phyloP scores from a whole-genome alignment of 352 stramenopile species.

The Pythium folliculosum region DNA sequence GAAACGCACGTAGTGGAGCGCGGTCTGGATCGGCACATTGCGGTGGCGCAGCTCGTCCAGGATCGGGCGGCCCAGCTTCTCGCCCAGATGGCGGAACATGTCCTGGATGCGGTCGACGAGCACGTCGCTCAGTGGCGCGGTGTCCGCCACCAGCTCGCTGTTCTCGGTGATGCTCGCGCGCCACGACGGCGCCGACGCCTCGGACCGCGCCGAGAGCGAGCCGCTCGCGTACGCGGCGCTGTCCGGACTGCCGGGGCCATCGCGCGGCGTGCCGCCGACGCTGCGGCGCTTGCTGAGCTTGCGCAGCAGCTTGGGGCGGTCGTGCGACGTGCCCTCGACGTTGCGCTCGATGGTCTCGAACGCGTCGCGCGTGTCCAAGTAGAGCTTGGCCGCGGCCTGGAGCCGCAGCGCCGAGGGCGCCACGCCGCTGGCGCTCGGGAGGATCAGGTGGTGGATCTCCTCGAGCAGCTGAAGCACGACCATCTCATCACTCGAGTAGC shows the following conservation, averaged over 20 bases:
- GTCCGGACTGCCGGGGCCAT: too few species aligned
- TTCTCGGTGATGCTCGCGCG: slow-evolving; percentile 5
- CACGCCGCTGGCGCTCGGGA: slow-evolving; percentile 30
- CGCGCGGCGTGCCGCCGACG: slow-evolving; percentile 20
- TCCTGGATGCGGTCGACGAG: slow-evolving; percentile 67
- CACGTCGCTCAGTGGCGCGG: slow-evolving; percentile 36
- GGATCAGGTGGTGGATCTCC: slow-evolving; percentile 58
- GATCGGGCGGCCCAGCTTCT: slow-evolving; percentile 44
- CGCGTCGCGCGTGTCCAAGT: slow-evolving; percentile 72
- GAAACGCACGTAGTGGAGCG: slow-evolving; percentile 70
- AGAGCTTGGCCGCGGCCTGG: slow-evolving; percentile 68
- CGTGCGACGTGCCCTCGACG: slow-evolving; percentile 42
- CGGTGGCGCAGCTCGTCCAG: slow-evolving; percentile 55
- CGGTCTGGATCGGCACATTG: slow-evolving; percentile 51
- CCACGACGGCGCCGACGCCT: slow-evolving; percentile 2
- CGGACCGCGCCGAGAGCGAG: slow-evolving; percentile 4
- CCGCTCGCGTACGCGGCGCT: neutral
- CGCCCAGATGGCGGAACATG: slow-evolving; percentile 67
- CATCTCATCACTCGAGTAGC: slow-evolving; percentile 39
- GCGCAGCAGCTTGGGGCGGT: slow-evolving; percentile 51
- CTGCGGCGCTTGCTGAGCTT: slow-evolving; percentile 51
- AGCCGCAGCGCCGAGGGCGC: slow-evolving; percentile 32
- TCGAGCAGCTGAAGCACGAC: slow-evolving; percentile 73
- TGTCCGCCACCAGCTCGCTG: neutral
- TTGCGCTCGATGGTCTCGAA: slow-evolving; percentile 67